phyloP scores from a whole-genome alignment of 371 early-diverging fungal genomes.

The Apophysomyces trapeziformis region DNA sequence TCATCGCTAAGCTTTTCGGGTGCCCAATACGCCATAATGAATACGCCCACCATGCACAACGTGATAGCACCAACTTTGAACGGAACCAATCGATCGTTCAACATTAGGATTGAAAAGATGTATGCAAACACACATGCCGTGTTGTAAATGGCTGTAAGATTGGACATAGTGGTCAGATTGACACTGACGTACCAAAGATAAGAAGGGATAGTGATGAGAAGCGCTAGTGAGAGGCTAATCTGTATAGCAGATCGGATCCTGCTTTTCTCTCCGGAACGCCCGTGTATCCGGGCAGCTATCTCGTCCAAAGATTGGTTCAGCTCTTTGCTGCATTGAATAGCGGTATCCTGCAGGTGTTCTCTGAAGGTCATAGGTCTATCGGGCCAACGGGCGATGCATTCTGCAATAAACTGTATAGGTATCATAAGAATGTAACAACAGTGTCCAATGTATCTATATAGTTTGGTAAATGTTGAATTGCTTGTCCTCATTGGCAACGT shows the following conservation, averaged over 20 bases:
- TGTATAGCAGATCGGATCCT: slow-evolving; percentile 38
- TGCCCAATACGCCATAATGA: slow-evolving; percentile 62
- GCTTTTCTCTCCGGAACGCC: background rate
- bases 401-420: slow-evolving; percentile 65
- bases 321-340: slow-evolving; percentile 2
- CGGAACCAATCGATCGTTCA: slow-evolving; percentile 61
- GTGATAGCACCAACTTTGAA: slow-evolving; percentile 68
- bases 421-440: slow-evolving; percentile 70
- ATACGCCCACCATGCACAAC: slow-evolving; percentile 72
- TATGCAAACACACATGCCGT: slow-evolving; percentile 84
- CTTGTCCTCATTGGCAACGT: slow-evolving; percentile 20
- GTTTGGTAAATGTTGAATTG: background rate
- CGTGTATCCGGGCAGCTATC: slow-evolving; percentile 13
- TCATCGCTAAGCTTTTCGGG: slow-evolving; percentile 16
- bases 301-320: slow-evolving; percentile 14
- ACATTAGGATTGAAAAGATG: slow-evolving; percentile 70
- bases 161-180: slow-evolving; percentile 75
- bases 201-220: slow-evolving; percentile 67
- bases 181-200: slow-evolving; percentile 87
- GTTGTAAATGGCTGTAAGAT: slow-evolving; percentile 83
- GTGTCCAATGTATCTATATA: slow-evolving; percentile 69
- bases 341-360: slow-evolving; percentile 13
- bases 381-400: slow-evolving; percentile 38
- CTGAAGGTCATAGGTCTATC: slow-evolving; percentile 19
- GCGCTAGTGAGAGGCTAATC: slow-evolving; percentile 42